Conservation (phyloP, 768 basidiomycete species). For the Phylloporus scabripes region DNA sequence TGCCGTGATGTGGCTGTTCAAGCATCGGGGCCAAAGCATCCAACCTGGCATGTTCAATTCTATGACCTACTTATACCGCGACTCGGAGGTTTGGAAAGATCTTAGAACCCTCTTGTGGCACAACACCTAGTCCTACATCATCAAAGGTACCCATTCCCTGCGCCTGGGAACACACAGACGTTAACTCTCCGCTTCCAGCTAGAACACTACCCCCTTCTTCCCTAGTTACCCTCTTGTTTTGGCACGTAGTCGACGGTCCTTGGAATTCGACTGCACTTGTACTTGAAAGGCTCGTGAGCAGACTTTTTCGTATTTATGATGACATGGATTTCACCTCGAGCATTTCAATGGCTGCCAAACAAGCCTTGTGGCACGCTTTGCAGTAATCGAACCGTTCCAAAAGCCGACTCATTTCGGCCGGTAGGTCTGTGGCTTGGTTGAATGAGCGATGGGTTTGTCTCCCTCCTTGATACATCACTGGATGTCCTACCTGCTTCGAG, state of each 20-base stretch:
- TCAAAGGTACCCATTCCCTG: conserved; percentile 3
- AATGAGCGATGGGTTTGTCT: conserved; percentile 8
- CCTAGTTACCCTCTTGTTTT: conserved; percentile 20
- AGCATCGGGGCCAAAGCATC: conserved; percentile 80
- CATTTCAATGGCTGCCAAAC: conserved; percentile 62
- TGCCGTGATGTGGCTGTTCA: conserved; percentile 94
- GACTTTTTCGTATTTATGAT: not conserved
- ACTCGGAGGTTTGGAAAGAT: conserved; percentile 82
- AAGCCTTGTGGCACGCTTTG: conserved; percentile 52
- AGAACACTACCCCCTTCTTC: conserved; percentile 2
- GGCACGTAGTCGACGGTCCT: conserved; percentile 46
- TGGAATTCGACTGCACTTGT: conserved; percentile 56
- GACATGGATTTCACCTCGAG: conserved; percentile 43
- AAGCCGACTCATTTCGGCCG: conserved; percentile 58
- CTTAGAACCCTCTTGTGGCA: conserved; percentile 88
- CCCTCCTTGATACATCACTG: not conserved
- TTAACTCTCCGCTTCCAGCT: conserved; percentile 1
- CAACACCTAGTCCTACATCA: conserved; percentile 49
- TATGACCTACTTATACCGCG: conserved; percentile 93
- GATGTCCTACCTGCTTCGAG: conserved; percentile 47
- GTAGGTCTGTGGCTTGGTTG: conserved; percentile 54
- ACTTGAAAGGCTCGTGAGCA: conserved; percentile 34
- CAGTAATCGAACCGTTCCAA: conserved; percentile 45
- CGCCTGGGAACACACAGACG: not conserved
- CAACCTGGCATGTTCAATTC: conserved; percentile 96